These are phyloP conservation scores for Avena eriantha DNA, from an alignment of 176 grass and related monocot genomes.

Conservation along the genomic window DNA sequence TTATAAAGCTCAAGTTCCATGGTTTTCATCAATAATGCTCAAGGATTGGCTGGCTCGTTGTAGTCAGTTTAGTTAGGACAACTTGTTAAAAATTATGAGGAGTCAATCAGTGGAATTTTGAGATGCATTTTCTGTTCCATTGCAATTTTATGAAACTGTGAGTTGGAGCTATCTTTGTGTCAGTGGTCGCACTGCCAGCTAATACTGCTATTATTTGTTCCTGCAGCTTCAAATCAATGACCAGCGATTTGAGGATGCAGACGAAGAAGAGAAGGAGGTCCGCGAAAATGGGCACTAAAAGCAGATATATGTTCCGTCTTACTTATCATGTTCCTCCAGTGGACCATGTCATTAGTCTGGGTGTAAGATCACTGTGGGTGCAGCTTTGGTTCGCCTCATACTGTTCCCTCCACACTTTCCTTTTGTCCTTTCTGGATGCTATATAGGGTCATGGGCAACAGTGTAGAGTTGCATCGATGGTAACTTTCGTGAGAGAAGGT, in stretches of 20 bases:
- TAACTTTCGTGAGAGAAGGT: slow-evolving; percentile 74
- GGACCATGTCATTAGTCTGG: slow-evolving; percentile 37
- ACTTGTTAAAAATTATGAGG: neutral
- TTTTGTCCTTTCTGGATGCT: slow-evolving; percentile 21
- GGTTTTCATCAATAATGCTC: neutral
- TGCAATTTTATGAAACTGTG: neutral
- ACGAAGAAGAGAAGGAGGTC: slow-evolving; percentile 58
- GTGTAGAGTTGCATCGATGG: slow-evolving; percentile 48
- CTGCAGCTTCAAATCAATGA: slow-evolving; percentile 85
- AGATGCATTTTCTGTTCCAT: neutral
- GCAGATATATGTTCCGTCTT: slow-evolving; percentile 17
- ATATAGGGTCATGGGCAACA: slow-evolving; percentile 43
- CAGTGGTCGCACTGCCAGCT: neutral
- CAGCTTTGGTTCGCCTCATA: slow-evolving; percentile 44
- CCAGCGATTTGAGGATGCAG: slow-evolving; percentile 90
- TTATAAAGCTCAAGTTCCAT: slow-evolving; percentile 18
- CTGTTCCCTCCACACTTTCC: slow-evolving; percentile 21
- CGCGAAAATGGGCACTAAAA: slow-evolving; percentile 59
- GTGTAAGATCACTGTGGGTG: slow-evolving; percentile 44
- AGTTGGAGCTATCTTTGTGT: neutral
- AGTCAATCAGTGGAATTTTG: neutral
- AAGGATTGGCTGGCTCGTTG: neutral
- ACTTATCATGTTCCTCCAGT: neutral
- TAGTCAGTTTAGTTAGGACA: neutral
- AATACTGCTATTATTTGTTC: slow-evolving; percentile 4